A percentile compares a stretch with the other conserved stretches of the same genome.
These are phyloP conservation scores for Ceratobasidium papillatum DNA, from an alignment of 1,284 basidiomycete species.

Conservation along the genomic window DNA sequence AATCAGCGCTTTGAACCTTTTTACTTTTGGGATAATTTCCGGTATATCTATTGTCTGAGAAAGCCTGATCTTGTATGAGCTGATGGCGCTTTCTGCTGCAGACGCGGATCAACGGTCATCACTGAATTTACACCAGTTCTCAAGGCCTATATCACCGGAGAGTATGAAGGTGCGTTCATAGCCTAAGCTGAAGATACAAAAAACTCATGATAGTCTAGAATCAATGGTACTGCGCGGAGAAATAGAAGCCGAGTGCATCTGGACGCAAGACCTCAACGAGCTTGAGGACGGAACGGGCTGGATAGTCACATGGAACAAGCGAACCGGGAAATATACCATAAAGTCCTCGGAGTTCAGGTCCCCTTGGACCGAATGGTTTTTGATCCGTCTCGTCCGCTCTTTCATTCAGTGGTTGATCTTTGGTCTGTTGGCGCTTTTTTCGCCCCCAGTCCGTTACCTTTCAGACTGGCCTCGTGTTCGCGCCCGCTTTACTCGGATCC, in stretches of 20 bases:
- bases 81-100: not conserved
- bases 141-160: not conserved
- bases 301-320: no score
- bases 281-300: constrained; percentile 11
- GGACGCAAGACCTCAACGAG: not conserved
- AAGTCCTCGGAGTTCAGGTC: no score
- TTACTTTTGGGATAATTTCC: not conserved
- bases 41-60: not conserved
- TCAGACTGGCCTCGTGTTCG: no score
- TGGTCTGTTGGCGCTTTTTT: no score
- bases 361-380: no score
- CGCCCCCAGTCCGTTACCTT: no score
- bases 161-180: constrained; percentile 1
- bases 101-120: not conserved
- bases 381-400: not conserved
- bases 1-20: constrained; percentile 6
- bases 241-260: not conserved
- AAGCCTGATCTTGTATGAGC: no score
- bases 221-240: no score
- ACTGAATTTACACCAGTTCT: constrained; percentile 7
- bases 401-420: no score
- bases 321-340: no score
- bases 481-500: no score
- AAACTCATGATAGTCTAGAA: not conserved
- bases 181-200: not conserved